A percentile compares a stretch with the other conserved stretches of the same genome.
phyloP scores from a whole-genome alignment of 495 filamentous ascomycete genomes.

The Aspergillus sclerotiicarbonarius region DNA sequence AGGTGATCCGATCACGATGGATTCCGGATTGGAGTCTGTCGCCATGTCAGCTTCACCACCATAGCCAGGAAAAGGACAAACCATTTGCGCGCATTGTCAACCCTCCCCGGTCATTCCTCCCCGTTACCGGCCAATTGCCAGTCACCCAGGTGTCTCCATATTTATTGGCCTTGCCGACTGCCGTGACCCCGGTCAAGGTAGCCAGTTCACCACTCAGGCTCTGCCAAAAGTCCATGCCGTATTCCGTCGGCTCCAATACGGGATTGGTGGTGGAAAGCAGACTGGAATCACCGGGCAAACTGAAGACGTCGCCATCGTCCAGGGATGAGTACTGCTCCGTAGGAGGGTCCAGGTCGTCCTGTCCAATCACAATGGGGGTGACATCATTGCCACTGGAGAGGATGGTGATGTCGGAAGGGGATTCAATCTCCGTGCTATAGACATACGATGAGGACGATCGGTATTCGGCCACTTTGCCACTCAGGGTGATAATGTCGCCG shows the following conservation, averaged over 20 bases:
- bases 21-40: conserved; percentile 60
- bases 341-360: conserved; percentile 47
- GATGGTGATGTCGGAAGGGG: conserved; percentile 43
- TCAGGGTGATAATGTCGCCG: conserved; percentile 57
- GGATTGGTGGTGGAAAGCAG: conserved; percentile 55
- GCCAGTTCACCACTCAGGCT: conserved; percentile 58
- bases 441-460: conserved; percentile 48
- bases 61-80: background rate
- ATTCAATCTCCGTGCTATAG: conserved; percentile 55
- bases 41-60: conserved; percentile 8
- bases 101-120: conserved; percentile 52
- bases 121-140: conserved; percentile 53
- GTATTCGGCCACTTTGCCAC: conserved; percentile 56
- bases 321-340: conserved; percentile 49
- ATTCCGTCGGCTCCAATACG: conserved; percentile 47
- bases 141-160: conserved; percentile 63
- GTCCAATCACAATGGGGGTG: conserved; percentile 53
- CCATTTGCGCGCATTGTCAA: conserved; percentile 50
- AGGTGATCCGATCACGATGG: conserved; percentile 56
- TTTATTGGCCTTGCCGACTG: conserved; percentile 49
- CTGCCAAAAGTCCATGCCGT: conserved; percentile 67
- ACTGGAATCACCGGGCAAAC: conserved; percentile 50
- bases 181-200: conserved; percentile 45
- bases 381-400: conserved; percentile 45
- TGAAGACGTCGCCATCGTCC: conserved; percentile 50